phyloP scores from a whole-genome alignment of 352 stramenopile genomes.

The Phytophthora citricola region DNA sequence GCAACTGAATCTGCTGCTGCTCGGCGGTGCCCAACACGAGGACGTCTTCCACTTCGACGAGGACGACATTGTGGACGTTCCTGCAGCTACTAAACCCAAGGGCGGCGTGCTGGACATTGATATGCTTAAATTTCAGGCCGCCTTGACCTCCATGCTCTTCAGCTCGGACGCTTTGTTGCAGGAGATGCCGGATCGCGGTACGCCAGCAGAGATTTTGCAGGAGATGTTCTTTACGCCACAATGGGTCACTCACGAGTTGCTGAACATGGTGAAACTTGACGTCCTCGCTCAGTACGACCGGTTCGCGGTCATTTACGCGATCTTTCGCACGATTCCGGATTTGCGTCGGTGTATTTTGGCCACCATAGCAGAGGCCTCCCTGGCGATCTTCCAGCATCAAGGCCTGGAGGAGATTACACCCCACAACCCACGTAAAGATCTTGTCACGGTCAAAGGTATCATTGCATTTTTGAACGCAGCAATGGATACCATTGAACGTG shows the following conservation, averaged over 20 bases:
- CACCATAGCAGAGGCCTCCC: constrained; percentile 37
- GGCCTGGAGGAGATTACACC: constrained; percentile 23
- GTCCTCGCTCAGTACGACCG: constrained; percentile 65
- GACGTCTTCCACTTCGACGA: constrained; percentile 83
- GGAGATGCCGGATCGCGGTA: constrained; percentile 35
- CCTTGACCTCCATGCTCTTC: constrained; percentile 63
- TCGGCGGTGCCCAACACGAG: constrained; percentile 53
- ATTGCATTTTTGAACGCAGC: constrained; percentile 61
- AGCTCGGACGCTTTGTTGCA: constrained; percentile 21
- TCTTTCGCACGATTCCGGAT: constrained; percentile 53
- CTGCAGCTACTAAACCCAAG: constrained; percentile 11
- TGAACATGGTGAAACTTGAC: constrained; percentile 61
- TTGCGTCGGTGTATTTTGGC: constrained; percentile 48
- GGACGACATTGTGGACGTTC: constrained; percentile 47
- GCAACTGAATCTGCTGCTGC: constrained; percentile 76
- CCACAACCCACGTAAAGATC: constrained; percentile 20
- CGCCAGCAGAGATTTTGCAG: constrained; percentile 39
- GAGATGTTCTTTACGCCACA: constrained; percentile 53
- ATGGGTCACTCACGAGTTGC: constrained; percentile 57
- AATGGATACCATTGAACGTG: constrained; percentile 50
- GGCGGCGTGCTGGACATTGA: constrained; percentile 52
- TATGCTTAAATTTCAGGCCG: constrained; percentile 68
- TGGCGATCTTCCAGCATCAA: constrained; percentile 81
- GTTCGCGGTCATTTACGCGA: constrained; percentile 62
- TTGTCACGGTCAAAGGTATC: constrained; percentile 69